Percentiles rank a stretch among this genome's conserved stretches.
These are phyloP conservation scores for Lasiosphaeria miniovina DNA, from an alignment of 495 filamentous ascomycete genomes.

Conservation along the genomic window DNA sequence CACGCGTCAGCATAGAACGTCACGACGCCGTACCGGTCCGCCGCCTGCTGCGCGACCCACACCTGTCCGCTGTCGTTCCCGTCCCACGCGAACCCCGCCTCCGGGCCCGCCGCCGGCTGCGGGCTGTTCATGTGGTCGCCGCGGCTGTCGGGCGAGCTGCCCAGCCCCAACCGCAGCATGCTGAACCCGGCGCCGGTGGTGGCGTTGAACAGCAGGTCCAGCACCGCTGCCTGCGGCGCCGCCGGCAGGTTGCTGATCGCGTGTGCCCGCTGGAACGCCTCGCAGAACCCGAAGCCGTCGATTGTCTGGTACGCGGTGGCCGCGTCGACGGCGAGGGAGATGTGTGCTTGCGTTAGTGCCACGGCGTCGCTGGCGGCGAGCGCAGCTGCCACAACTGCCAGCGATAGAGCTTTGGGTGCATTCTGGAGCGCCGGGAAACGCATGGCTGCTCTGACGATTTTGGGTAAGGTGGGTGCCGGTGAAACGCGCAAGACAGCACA, in stretches of 20 bases:
- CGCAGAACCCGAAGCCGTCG: slow-evolving; percentile 49
- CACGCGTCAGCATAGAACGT: slow-evolving; percentile 54
- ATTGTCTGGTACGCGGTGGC: slow-evolving; percentile 34
- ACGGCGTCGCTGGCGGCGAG: no score
- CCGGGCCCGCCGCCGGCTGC: slow-evolving; percentile 30
- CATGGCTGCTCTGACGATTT: no score
- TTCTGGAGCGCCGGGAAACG: no score
- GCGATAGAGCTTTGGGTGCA: no score
- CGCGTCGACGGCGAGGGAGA: not conserved
- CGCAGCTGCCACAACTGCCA: no score
- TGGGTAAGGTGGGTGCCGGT: no score
- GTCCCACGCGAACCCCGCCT: slow-evolving; percentile 38
- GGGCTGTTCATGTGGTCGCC: slow-evolving; percentile 36
- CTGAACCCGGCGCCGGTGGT: slow-evolving; percentile 49
- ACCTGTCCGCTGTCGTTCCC: slow-evolving; percentile 47
- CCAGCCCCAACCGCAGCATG: slow-evolving; percentile 52
- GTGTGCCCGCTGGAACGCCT: slow-evolving; percentile 49
- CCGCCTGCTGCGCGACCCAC: slow-evolving; percentile 46
- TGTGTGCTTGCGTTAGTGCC: not conserved
- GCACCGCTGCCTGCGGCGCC: slow-evolving; percentile 28
- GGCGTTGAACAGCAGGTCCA: slow-evolving; percentile 49
- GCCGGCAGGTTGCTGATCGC: slow-evolving; percentile 34
- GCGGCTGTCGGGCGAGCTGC: slow-evolving; percentile 22
- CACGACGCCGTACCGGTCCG: slow-evolving; percentile 40
- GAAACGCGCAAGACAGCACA: no score